A percentile compares a stretch with the other conserved stretches of the same genome.
Conservation (phyloP, 2,329 filamentous ascomycete species). For the Penicillium palitans region DNA sequence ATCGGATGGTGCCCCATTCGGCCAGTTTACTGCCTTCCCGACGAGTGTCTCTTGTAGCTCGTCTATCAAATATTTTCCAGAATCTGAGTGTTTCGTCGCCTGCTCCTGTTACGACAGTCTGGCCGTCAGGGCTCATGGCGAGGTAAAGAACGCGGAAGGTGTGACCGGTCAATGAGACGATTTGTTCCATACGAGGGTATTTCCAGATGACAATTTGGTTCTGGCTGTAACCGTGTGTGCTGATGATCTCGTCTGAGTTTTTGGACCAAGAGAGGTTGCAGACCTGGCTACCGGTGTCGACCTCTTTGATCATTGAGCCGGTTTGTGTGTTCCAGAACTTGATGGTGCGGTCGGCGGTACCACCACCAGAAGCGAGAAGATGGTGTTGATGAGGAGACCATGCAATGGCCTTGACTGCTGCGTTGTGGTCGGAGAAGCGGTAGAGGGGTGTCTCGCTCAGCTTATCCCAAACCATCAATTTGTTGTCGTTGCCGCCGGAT, state of each 20-base stretch:
- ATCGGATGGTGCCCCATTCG: conserved; percentile 80
- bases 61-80: conserved; percentile 92
- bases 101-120: conserved; percentile 90
- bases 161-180: conserved; percentile 91
- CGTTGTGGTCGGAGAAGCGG: conserved; percentile 92
- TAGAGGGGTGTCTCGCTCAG: conserved; percentile 87
- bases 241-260: conserved; percentile 96
- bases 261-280: conserved; percentile 98
- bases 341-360: conserved; percentile 92
- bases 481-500: conserved; percentile 97
- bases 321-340: conserved; percentile 96
- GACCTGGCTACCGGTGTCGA: conserved; percentile 97
- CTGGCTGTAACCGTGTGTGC: conserved; percentile 94
- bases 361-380: conserved; percentile 90
- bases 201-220: conserved; percentile 99
- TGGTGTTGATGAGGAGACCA: conserved; percentile 97
- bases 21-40: conserved; percentile 67
- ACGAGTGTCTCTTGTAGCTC: conserved; percentile 67
- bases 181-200: conserved; percentile 96
- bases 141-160: conserved; percentile 95
- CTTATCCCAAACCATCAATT: conserved; percentile 98
- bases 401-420: conserved; percentile 94
- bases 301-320: conserved; percentile 77
- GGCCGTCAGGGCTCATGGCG: conserved; percentile 94
- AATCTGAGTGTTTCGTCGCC: conserved; percentile 95